phyloP scores from a whole-genome alignment of 257 asterid species.

The Knoxia roxburghii region DNA sequence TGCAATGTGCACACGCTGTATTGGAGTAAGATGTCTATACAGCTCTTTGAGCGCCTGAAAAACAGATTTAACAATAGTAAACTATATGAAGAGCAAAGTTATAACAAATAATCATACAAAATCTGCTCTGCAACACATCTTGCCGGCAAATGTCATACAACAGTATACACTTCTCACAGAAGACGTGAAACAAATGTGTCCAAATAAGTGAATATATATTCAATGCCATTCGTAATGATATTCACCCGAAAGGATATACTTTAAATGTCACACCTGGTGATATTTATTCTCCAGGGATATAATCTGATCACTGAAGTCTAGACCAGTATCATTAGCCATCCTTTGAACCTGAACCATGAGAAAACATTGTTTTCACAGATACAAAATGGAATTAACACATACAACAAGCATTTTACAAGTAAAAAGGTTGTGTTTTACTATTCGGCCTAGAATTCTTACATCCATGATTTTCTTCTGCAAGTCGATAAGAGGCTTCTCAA shows the following conservation, averaged over 20 bases:
- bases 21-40: slow-evolving; percentile 68
- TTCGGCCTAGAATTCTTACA: slow-evolving; percentile 30
- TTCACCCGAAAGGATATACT: slow-evolving; percentile 14
- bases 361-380: slow-evolving; percentile 12
- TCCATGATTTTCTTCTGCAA: slow-evolving; percentile 75
- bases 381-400: not conserved
- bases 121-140: not conserved
- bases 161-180: not conserved
- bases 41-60: slow-evolving; percentile 81
- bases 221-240: slow-evolving; percentile 58
- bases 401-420: slow-evolving; percentile 9
- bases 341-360: slow-evolving; percentile 57
- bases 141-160: not conserved
- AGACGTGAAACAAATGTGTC: not conserved
- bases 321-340: slow-evolving; percentile 92
- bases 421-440: not conserved
- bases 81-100: slow-evolving; percentile 6
- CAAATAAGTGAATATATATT: not conserved
- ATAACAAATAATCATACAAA: not conserved
- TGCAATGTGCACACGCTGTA: slow-evolving; percentile 81
- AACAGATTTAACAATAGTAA: slow-evolving; percentile 8
- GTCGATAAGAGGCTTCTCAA: slow-evolving; percentile 82
- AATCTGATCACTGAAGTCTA: slow-evolving; percentile 80
- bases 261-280: slow-evolving; percentile 59
- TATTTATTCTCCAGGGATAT: slow-evolving; percentile 66